Evolutionary conservation across 106 monocot genomes (phyloP).

Genomic region (Acorus calamus): DNA sequence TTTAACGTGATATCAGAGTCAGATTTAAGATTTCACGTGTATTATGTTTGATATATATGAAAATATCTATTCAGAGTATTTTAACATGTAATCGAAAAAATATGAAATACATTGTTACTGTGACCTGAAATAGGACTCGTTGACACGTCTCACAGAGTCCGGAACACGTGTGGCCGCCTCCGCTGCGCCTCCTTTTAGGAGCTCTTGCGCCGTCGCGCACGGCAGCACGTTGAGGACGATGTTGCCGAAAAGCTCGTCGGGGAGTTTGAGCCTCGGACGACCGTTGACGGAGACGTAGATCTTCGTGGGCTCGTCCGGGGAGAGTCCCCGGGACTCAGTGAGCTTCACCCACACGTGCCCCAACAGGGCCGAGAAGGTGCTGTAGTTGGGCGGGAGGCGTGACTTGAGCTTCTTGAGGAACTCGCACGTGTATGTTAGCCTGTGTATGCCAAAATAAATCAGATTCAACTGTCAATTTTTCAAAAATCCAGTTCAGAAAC

Average conservation of each 20-base stretch:
- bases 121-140: background rate
- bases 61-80: no score
- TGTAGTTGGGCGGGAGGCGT: constrained; percentile 4
- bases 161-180: constrained; percentile 21
- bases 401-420: background rate
- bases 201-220: constrained; percentile 11
- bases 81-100: no score
- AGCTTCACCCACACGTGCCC: constrained; percentile 54
- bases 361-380: constrained; percentile 44
- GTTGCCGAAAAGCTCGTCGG: constrained; percentile 38
- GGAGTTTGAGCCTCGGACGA: constrained; percentile 21
- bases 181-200: constrained; percentile 9
- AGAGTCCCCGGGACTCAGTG: constrained; percentile 35
- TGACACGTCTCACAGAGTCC: constrained; percentile 13
- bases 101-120: no score
- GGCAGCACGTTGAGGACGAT: constrained; percentile 29
- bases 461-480: no score
- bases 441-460: constrained; percentile 3
- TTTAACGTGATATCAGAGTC: no score
- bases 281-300: constrained; percentile 40
- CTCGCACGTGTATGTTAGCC: background rate
- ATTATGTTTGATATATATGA: no score
- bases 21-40: no score
- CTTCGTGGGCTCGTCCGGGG: constrained; percentile 5
- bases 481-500: no score